These are phyloP conservation scores for Podospora anserina DNA, from an alignment of 495 filamentous ascomycete genomes.

Conservation along the genomic window DNA sequence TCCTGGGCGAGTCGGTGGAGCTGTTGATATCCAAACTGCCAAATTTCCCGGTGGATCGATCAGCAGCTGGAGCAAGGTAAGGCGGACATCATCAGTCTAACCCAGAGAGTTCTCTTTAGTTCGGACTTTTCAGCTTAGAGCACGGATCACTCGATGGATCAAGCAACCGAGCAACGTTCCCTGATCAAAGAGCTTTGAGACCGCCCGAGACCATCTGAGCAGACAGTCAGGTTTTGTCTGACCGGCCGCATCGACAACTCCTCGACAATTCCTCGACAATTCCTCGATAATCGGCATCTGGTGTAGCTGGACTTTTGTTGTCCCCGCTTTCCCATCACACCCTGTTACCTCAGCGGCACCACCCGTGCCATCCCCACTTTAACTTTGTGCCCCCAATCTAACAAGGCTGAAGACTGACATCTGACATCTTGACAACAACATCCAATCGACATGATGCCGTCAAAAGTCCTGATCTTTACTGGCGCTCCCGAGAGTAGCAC, in stretches of 20 bases:
- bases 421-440: neutral
- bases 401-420: neutral
- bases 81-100: neutral
- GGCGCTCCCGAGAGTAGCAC: conserved; percentile 57
- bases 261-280: too few species aligned
- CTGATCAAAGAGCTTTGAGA: neutral
- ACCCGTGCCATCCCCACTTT: too few species aligned
- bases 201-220: too few species aligned
- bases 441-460: conserved; percentile 37
- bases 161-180: neutral
- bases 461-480: conserved; percentile 55
- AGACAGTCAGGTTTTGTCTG: too few species aligned
- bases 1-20: neutral
- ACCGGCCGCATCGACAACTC: too few species aligned
- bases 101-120: neutral
- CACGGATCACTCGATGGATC: neutral
- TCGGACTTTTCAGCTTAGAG: neutral
- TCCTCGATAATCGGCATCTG: too few species aligned
- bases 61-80: neutral
- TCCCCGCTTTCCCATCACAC: too few species aligned
- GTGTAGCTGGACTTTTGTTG: too few species aligned
- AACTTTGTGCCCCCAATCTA: neutral
- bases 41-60: neutral
- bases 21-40: neutral
- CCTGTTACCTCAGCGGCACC: too few species aligned